Conservation (phyloP, 2,329 filamentous ascomycete genomes). For the Pseudogymnoascus sp. region DNA sequence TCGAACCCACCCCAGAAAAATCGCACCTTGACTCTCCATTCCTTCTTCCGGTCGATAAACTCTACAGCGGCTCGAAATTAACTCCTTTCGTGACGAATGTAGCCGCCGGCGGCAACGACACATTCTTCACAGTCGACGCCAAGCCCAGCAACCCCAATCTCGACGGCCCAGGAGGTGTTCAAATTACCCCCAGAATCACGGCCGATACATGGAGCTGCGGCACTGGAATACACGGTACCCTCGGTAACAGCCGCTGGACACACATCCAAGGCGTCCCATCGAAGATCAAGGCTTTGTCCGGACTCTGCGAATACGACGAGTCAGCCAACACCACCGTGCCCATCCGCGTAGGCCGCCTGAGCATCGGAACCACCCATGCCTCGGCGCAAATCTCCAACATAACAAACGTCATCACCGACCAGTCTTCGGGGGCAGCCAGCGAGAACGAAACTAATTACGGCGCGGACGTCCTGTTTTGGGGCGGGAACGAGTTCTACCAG, state of each 20-base stretch:
- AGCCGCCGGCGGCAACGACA: constrained; percentile 78
- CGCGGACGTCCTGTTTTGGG: constrained; percentile 85
- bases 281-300: constrained; percentile 77
- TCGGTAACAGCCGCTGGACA: constrained; percentile 84
- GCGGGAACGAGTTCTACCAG: constrained; percentile 89
- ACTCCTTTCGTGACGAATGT: constrained; percentile 65
- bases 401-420: constrained; percentile 53
- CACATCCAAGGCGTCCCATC: constrained; percentile 71
- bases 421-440: constrained; percentile 30
- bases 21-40: constrained; percentile 62
- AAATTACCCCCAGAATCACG: constrained; percentile 39
- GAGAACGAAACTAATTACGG: constrained; percentile 79
- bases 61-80: constrained; percentile 62
- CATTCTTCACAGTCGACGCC: constrained; percentile 80
- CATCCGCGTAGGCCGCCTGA: constrained; percentile 67
- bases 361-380: constrained; percentile 72
- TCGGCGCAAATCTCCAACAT: constrained; percentile 79
- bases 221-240: constrained; percentile 71
- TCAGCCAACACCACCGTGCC: constrained; percentile 57
- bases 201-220: constrained; percentile 84
- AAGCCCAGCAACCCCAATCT: constrained; percentile 27
- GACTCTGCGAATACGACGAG: constrained; percentile 84
- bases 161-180: constrained; percentile 34
- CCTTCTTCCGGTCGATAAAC: constrained; percentile 59
- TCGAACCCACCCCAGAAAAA: constrained; percentile 57